Percentiles rank a stretch among this genome's conserved stretches.
These are phyloP conservation scores for Aspergillus ellipticus DNA, from an alignment of 495 filamentous ascomycete species.

Conservation along the genomic window DNA sequence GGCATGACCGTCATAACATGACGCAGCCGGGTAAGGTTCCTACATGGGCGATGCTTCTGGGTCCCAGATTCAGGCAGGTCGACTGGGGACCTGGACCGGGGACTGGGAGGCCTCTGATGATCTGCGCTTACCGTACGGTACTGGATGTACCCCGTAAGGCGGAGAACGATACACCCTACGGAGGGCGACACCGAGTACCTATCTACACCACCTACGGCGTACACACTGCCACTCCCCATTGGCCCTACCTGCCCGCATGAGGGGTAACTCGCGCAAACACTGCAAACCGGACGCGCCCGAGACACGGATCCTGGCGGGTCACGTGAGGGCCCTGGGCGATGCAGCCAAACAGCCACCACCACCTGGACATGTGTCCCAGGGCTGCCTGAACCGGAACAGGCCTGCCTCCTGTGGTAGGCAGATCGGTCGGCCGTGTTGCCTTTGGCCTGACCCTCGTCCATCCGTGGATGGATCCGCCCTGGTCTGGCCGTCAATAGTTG, in stretches of 20 bases:
- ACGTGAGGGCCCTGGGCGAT: conserved; percentile 8
- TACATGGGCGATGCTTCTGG: background rate
- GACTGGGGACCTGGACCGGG: background rate
- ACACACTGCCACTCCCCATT: background rate
- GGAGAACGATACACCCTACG: background rate
- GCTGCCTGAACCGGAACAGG: background rate
- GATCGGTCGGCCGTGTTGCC: too few species aligned
- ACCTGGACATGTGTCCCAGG: conserved; percentile 1
- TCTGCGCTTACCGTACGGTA: conserved; percentile 1
- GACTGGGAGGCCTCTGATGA: background rate
- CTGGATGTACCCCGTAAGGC: background rate
- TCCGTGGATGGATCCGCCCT: conserved; percentile 2
- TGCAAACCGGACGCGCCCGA: conserved; percentile 10
- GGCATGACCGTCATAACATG: conserved; percentile 3
- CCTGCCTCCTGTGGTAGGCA: background rate
- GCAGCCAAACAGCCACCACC: conserved; percentile 5
- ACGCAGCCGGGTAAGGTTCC: conserved; percentile 1
- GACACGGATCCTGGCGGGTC: background rate
- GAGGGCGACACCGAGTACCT: too few species aligned
- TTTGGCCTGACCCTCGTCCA: background rate
- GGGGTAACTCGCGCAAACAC: conserved; percentile 10
- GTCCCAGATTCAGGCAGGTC: background rate
- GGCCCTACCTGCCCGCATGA: conserved; percentile 12
- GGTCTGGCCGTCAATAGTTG: conserved; percentile 9
- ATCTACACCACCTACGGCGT: too few species aligned